These are phyloP conservation scores for Bacidia rubella DNA, from an alignment of 495 filamentous ascomycete genomes.

Conservation along the genomic window DNA sequence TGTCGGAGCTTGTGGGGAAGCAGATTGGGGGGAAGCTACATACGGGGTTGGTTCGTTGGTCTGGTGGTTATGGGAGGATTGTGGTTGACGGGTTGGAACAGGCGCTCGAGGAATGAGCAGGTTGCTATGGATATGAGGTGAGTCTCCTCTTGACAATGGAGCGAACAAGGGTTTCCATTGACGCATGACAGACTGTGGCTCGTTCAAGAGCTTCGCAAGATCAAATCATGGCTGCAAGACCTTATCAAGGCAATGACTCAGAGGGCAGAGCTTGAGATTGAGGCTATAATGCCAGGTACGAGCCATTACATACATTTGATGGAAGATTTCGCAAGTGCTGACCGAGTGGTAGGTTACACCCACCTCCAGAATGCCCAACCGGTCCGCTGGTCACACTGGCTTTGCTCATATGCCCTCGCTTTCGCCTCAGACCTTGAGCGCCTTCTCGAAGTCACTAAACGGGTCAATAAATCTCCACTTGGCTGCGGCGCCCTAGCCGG, in stretches of 20 bases:
- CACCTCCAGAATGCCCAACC: constrained; percentile 89
- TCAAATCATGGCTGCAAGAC: constrained; percentile 55
- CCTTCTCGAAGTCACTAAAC: constrained; percentile 55
- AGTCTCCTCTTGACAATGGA: not conserved
- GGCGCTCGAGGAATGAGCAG: constrained; percentile 78
- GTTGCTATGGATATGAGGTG: constrained; percentile 70
- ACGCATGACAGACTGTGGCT: constrained; percentile 48
- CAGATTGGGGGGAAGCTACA: constrained; percentile 83
- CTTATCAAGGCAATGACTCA: constrained; percentile 58
- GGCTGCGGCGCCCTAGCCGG: constrained; percentile 84
- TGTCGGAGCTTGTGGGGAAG: constrained; percentile 82
- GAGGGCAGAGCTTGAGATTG: constrained; percentile 68
- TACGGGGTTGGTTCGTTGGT: constrained; percentile 43
- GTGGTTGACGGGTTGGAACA: not conserved
- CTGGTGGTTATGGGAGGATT: not conserved
- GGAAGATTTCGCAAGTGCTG: constrained; percentile 17
- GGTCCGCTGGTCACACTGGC: constrained; percentile 78
- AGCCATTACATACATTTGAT: not conserved
- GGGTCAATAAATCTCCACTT: constrained; percentile 68
- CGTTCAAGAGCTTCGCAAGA: constrained; percentile 56
- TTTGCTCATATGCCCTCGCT: constrained; percentile 63
- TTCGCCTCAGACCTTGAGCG: constrained; percentile 71
- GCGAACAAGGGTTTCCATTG: constrained; percentile 28
- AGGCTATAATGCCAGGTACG: constrained; percentile 39
- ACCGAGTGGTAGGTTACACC: constrained; percentile 62